Conservation (phyloP, 768 basidiomycete genomes). For the Coprinopsis marcescibilis region DNA sequence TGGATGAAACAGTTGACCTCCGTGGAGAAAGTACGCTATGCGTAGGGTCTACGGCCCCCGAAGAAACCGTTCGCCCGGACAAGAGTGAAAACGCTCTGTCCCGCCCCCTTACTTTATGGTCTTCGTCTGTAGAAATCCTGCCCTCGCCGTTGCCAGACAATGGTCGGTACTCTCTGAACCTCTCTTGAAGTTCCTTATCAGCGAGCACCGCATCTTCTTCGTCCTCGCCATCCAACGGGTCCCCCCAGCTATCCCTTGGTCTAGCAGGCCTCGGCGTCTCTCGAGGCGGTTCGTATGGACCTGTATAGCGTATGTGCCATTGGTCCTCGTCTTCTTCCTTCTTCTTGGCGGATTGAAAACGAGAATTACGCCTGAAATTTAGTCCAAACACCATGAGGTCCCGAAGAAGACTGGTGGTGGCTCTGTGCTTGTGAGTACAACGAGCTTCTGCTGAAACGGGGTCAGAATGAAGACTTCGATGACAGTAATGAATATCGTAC, state of each 20-base stretch:
- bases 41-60: conserved; percentile 31
- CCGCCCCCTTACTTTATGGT: conserved; percentile 18
- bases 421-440: neutral
- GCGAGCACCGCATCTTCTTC: conserved; percentile 7
- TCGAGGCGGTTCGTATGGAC: conserved; percentile 14
- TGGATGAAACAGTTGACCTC: conserved; percentile 31
- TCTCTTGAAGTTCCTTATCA: conserved; percentile 7
- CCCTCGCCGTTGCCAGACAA: neutral
- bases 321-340: conserved; percentile 11
- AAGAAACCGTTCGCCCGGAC: conserved; percentile 36
- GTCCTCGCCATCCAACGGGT: conserved; percentile 11
- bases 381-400: conserved; percentile 9
- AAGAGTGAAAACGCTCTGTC: conserved; percentile 36
- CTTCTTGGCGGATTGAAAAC: neutral
- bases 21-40: conserved; percentile 26
- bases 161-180: conserved; percentile 4
- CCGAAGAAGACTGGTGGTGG: neutral
- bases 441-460: no score
- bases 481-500: no score
- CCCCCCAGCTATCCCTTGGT: conserved; percentile 16
- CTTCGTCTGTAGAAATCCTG: conserved; percentile 1
- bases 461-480: no score
- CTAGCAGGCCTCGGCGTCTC: conserved; percentile 7
- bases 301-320: conserved; percentile 17
- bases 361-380: conserved; percentile 7